Percentiles rank a stretch among this genome's conserved stretches.
phyloP scores from a whole-genome alignment of 2,329 filamentous ascomycete genomes.

The Macrophomina pseudophaseolina region DNA sequence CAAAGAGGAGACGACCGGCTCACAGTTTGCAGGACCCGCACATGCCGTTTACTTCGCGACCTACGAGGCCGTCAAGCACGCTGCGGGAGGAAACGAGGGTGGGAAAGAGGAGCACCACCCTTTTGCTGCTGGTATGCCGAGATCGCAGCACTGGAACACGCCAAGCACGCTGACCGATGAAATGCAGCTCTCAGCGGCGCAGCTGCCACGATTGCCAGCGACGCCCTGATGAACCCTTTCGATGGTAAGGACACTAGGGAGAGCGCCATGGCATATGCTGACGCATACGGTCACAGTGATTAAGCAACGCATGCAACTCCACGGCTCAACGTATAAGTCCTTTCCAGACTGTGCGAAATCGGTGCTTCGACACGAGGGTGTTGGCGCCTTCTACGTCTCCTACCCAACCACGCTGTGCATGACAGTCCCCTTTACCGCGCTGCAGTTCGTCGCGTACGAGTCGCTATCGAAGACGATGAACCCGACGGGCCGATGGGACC shows the following conservation, averaged over 20 bases:
- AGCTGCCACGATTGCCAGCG: conserved; percentile 92
- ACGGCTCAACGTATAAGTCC: conserved; percentile 89
- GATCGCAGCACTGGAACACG: conserved; percentile 23
- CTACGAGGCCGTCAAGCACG: conserved; percentile 95
- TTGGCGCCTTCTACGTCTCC: conserved; percentile 95
- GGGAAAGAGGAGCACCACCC: conserved; percentile 90
- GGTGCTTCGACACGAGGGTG: conserved; percentile 84
- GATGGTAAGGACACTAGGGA: conserved; percentile 70
- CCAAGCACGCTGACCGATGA: conserved; percentile 41
- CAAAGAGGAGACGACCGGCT: conserved; percentile 21
- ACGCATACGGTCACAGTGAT: conserved; percentile 69
- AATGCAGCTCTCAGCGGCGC: conserved; percentile 83
- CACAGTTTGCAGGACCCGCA: conserved; percentile 73
- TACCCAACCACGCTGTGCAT: conserved; percentile 98
- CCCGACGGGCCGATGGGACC: conserved; percentile 83
- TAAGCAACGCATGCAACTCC: conserved; percentile 99
- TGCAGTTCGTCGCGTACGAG: conserved; percentile 98
- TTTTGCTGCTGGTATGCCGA: conserved; percentile 77
- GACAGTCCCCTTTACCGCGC: conserved; percentile 96
- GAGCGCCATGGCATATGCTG: background rate
- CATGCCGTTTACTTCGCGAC: conserved; percentile 99
- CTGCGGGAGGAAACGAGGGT: conserved; percentile 88
- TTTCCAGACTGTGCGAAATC: conserved; percentile 85
- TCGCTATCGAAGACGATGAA: conserved; percentile 95
- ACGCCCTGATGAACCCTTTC: conserved; percentile 99